These are phyloP conservation scores for Cystobasidium onofrii DNA, from an alignment of 768 basidiomycete species.

Conservation along the genomic window DNA sequence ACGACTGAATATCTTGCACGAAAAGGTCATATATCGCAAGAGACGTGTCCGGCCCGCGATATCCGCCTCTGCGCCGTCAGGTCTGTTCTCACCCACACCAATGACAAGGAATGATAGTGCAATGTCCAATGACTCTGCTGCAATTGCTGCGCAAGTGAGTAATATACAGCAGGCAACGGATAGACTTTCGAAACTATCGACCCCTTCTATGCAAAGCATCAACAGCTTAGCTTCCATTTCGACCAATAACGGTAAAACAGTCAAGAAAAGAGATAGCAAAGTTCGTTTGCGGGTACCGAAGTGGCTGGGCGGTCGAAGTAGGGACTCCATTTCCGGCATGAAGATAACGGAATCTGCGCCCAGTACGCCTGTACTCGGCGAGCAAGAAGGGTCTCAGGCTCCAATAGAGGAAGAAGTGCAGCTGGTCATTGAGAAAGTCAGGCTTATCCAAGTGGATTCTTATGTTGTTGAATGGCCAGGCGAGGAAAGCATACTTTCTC, in stretches of 20 bases:
- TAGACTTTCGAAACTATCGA: constrained; percentile 15
- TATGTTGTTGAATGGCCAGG: constrained; percentile 25
- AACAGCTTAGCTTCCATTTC: background rate
- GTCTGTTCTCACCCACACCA: background rate
- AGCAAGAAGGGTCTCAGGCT: background rate
- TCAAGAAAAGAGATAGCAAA: constrained; percentile 26
- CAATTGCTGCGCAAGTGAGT: background rate
- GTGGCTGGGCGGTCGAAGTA: constrained; percentile 8
- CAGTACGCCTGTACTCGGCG: background rate
- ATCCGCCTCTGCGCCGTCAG: constrained; percentile 1
- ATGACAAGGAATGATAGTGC: background rate
- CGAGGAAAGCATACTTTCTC: background rate
- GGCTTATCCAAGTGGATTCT: constrained; percentile 10
- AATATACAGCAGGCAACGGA: background rate
- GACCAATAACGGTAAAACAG: background rate
- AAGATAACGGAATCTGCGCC: background rate
- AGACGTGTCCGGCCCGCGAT: background rate
- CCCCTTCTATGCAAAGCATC: background rate
- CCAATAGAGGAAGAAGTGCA: constrained; percentile 7
- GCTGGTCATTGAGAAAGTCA: constrained; percentile 18
- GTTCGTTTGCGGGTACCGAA: constrained; percentile 22
- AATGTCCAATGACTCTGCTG: background rate
- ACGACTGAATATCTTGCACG: background rate
- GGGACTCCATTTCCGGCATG: background rate
- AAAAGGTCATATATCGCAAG: constrained; percentile 13